These are phyloP conservation scores for Candida pseudofarinosa DNA, from an alignment of 805 yeast genomes.

Conservation along the genomic window DNA sequence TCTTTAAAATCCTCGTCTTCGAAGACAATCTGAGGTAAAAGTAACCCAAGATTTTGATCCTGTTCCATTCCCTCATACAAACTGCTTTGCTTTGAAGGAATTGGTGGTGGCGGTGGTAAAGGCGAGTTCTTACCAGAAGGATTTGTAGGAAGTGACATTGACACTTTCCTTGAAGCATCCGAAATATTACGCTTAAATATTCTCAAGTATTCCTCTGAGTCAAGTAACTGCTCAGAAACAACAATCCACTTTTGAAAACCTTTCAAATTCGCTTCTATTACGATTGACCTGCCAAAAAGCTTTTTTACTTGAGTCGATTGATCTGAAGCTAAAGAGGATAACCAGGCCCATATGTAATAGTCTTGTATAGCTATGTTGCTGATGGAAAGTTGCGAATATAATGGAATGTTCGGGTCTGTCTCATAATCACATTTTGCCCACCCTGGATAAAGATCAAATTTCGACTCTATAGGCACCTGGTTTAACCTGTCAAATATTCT, in stretches of 20 bases:
- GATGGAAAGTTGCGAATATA: conserved; percentile 37
- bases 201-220: conserved; percentile 28
- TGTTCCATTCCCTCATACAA: conserved; percentile 9
- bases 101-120: conserved; percentile 20
- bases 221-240: conserved; percentile 61
- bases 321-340: conserved; percentile 71
- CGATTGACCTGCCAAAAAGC: conserved; percentile 75
- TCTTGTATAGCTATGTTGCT: conserved; percentile 74
- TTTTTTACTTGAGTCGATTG: conserved; percentile 61
- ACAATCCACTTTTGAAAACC: conserved; percentile 80
- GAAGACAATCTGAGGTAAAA: conserved; percentile 16
- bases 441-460: conserved; percentile 39
- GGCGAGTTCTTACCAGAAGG: conserved; percentile 17
- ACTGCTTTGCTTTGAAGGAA: conserved; percentile 4
- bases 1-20: conserved; percentile 18
- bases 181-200: conserved; percentile 14
- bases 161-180: background rate
- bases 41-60: conserved; percentile 6
- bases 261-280: conserved; percentile 74
- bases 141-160: conserved; percentile 6
- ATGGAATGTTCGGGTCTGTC: conserved; percentile 28
- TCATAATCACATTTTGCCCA: conserved; percentile 18
- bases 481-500: conserved; percentile 45
- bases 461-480: conserved; percentile 30
- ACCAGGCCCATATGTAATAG: conserved; percentile 90